phyloP scores from a whole-genome alignment of 345 rosid genomes.

The Rhizophora mangle region DNA sequence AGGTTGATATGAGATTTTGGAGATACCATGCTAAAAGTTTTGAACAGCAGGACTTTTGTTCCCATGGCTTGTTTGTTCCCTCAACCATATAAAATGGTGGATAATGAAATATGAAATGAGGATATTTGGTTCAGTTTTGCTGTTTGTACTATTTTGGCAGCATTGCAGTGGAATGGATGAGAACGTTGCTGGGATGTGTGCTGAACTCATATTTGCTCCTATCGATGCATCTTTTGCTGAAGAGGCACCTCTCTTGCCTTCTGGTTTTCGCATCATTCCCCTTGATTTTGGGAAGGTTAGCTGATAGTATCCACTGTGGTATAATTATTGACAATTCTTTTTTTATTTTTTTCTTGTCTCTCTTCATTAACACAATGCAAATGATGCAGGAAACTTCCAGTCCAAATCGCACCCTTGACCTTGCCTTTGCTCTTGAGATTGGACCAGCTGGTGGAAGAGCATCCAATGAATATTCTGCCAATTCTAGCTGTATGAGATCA shows the following conservation, averaged over 20 bases:
- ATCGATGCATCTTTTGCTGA: constrained; percentile 97
- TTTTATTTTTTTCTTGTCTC: background rate
- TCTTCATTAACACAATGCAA: constrained; percentile 6
- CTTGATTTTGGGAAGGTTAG: constrained; percentile 91
- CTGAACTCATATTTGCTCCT: constrained; percentile 96
- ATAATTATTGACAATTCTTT: background rate
- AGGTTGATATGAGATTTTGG: too few relatives aligned
- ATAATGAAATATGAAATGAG: background rate
- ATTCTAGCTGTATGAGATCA: constrained; percentile 68
- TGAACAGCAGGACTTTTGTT: background rate
- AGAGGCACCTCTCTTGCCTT: constrained; percentile 94
- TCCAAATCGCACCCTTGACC: constrained; percentile 95
- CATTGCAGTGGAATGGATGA: constrained; percentile 98
- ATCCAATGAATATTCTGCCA: constrained; percentile 52
- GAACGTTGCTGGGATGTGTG: constrained; percentile 86
- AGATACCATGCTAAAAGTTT: too few relatives aligned
- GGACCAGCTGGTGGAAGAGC: constrained; percentile 76
- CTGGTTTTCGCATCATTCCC: constrained; percentile 98
- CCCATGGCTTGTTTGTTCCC: background rate
- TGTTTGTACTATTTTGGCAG: constrained; percentile 30
- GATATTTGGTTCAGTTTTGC: background rate
- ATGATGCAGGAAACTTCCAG: constrained; percentile 82
- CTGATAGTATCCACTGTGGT: background rate
- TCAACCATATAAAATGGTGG: background rate
- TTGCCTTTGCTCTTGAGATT: constrained; percentile 92